Conservation (phyloP, 352 stramenopile species). For the Phytophthora pluvialis region DNA sequence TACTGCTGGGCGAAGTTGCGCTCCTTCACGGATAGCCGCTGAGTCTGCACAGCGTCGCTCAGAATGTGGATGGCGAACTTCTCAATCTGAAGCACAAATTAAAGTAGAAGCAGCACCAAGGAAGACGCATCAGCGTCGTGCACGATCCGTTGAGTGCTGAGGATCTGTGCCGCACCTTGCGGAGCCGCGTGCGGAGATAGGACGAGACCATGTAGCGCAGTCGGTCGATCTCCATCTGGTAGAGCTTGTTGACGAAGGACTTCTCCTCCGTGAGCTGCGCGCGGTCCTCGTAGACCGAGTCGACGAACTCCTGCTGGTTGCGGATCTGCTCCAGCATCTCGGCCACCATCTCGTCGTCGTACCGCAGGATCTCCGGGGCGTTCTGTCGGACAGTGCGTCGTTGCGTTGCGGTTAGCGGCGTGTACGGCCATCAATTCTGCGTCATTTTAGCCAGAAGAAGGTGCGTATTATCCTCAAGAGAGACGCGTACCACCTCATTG, state of each 20-base stretch:
- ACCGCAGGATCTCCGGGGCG: constrained; percentile 76
- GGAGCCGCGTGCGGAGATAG: constrained; percentile 78
- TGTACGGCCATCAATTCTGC: constrained; percentile 24
- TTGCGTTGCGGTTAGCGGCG: neutral
- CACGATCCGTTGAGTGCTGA: neutral
- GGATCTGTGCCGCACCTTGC: constrained; percentile 49
- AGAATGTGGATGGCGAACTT: constrained; percentile 75
- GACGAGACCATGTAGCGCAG: constrained; percentile 86
- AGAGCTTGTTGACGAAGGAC: constrained; percentile 86
- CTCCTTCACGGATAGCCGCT: constrained; percentile 78
- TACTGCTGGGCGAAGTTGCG: constrained; percentile 80
- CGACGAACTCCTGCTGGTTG: constrained; percentile 89
- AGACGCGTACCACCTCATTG: constrained; percentile 75
- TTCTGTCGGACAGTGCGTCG: constrained; percentile 49
- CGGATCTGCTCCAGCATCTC: constrained; percentile 87
- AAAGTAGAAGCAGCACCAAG: too few relatives aligned
- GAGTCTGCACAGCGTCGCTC: constrained; percentile 41
- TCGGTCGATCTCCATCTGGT: constrained; percentile 91
- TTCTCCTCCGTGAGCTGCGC: constrained; percentile 73
- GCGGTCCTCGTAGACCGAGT: constrained; percentile 77
- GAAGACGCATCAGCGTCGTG: too few relatives aligned
- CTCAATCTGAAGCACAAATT: constrained; percentile 58
- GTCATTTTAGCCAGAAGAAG: constrained; percentile 1
- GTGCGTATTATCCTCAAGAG: neutral
- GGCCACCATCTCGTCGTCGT: constrained; percentile 77